phyloP scores from a whole-genome alignment of 1,139 yeast genomes.

The Taiozyma sp. region DNA sequence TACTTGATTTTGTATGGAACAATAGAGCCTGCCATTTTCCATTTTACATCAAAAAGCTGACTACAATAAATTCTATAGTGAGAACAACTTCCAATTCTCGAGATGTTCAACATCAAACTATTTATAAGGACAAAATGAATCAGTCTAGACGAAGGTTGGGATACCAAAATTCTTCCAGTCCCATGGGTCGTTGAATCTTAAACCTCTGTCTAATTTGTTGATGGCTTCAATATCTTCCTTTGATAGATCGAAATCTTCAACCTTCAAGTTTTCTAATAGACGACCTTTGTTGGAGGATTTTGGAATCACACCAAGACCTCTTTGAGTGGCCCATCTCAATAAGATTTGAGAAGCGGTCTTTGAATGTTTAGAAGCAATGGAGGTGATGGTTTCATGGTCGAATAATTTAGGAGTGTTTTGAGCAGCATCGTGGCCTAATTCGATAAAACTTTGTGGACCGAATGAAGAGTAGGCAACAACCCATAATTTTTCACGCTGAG shows the following conservation, averaged over 20 bases:
- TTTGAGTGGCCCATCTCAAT: conserved; percentile 78
- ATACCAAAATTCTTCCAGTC: conserved; percentile 43
- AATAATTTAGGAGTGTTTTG: conserved; percentile 48
- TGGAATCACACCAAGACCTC: conserved; percentile 68
- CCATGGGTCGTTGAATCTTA: conserved; percentile 86
- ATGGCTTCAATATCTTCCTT: conserved; percentile 50
- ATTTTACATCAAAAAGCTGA: not conserved
- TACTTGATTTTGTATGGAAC: too few relatives aligned
- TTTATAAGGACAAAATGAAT: not conserved
- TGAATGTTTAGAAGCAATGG: conserved; percentile 48
- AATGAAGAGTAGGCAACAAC: conserved; percentile 85
- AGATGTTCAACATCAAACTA: not conserved
- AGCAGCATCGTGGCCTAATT: conserved; percentile 50
- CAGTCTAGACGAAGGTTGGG: conserved; percentile 27
- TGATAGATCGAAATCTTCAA: conserved; percentile 48
- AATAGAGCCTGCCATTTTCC: not conserved
- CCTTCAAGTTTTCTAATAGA: conserved; percentile 49
- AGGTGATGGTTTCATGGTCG: conserved; percentile 43
- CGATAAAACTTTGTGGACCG: conserved; percentile 73
- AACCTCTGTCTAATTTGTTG: conserved; percentile 51
- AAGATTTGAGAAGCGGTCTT: conserved; percentile 58
- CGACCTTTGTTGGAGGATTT: conserved; percentile 63
- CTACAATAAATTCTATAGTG: not conserved
- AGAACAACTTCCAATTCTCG: not conserved
- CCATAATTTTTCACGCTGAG: conserved; percentile 30